phyloP scores from a whole-genome alignment of 2,329 filamentous ascomycete genomes.

The Zarea fungicola region DNA sequence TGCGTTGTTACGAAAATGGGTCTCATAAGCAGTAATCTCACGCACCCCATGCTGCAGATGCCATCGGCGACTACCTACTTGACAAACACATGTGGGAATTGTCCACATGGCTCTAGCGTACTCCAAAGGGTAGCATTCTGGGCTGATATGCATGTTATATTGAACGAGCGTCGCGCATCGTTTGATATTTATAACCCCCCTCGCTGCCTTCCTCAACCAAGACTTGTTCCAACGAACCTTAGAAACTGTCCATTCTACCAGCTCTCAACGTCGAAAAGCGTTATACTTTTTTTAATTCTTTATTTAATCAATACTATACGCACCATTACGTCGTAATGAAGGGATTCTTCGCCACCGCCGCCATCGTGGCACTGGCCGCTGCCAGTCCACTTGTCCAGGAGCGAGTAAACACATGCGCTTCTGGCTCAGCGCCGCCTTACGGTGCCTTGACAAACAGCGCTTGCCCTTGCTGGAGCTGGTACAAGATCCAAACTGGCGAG shows the following conservation, averaged over 20 bases:
- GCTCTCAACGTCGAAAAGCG: background rate
- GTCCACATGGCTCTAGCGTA: background rate
- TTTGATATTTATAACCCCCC: background rate
- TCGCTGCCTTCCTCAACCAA: background rate
- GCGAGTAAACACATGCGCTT: background rate
- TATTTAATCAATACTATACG: background rate
- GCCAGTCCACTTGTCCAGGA: slow-evolving; percentile 1
- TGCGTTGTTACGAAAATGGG: background rate
- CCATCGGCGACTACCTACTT: background rate
- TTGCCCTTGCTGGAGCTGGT: slow-evolving; percentile 12
- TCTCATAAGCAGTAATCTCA: slow-evolving; percentile 9
- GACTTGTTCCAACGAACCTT: background rate
- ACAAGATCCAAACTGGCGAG: slow-evolving; percentile 9
- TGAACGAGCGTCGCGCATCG: background rate
- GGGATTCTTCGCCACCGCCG: background rate
- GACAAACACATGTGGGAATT: background rate
- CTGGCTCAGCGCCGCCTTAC: slow-evolving; percentile 3
- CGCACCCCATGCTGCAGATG: background rate
- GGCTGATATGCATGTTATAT: background rate
- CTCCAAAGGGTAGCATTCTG: background rate
- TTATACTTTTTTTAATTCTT: background rate
- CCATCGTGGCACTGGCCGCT: background rate
- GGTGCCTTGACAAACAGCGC: slow-evolving; percentile 8
- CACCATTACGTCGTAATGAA: slow-evolving; percentile 2
- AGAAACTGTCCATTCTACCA: background rate